phyloP scores from a whole-genome alignment of 2,329 filamentous ascomycete species.

The Phaeosphaeriaceae sp. region DNA sequence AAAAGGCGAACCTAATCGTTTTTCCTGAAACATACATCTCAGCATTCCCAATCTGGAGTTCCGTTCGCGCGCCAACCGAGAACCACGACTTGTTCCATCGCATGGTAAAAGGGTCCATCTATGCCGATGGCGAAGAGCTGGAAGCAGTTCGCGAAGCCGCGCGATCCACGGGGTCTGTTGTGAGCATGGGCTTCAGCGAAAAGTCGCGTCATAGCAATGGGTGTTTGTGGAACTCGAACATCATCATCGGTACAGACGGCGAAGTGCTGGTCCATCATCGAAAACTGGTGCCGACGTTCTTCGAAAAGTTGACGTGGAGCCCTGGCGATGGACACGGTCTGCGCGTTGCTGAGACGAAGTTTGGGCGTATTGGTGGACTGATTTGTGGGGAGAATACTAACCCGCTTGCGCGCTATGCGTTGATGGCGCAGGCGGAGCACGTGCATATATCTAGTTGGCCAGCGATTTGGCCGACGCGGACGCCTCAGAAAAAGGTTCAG shows the following conservation, averaged over 20 bases:
- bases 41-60: slow-evolving; percentile 62
- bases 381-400: slow-evolving; percentile 68
- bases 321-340: slow-evolving; percentile 61
- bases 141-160: slow-evolving; percentile 40
- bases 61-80: slow-evolving; percentile 55
- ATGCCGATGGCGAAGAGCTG: slow-evolving; percentile 57
- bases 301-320: slow-evolving; percentile 63
- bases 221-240: slow-evolving; percentile 60
- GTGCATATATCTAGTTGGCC: slow-evolving; percentile 65
- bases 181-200: slow-evolving; percentile 62
- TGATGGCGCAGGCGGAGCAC: slow-evolving; percentile 64
- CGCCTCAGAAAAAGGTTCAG: slow-evolving; percentile 7
- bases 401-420: slow-evolving; percentile 58
- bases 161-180: slow-evolving; percentile 46
- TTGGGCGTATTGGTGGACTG: slow-evolving; percentile 58
- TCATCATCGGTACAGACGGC: slow-evolving; percentile 56
- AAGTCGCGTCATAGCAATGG: slow-evolving; percentile 53
- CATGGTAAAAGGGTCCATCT: slow-evolving; percentile 54
- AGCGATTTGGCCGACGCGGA: slow-evolving; percentile 60
- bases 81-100: slow-evolving; percentile 60
- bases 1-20: slow-evolving; percentile 58
- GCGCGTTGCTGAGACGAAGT: slow-evolving; percentile 53
- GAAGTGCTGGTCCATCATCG: slow-evolving; percentile 60
- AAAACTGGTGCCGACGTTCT: slow-evolving; percentile 64
- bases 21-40: slow-evolving; percentile 63